Base-by-base conservation (phyloP, 2,329 filamentous ascomycete species). In the Eutypella sp. region DNA sequence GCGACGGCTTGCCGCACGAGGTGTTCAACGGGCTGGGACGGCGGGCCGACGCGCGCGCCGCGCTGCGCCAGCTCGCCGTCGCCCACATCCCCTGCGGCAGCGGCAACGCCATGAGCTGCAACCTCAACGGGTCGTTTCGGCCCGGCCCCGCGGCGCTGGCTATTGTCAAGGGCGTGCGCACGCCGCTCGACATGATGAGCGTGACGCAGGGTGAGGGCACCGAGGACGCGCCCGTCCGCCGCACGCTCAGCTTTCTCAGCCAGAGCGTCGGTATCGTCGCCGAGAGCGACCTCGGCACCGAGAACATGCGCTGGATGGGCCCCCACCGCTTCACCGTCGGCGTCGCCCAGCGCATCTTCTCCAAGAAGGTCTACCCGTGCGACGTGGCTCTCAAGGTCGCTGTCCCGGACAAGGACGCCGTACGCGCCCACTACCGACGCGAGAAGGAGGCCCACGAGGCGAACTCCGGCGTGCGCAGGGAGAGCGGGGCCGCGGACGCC, bases 291-390 rank as follows among this genome's bases (percentile, higher is more conserved):
- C 74, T 99, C 11, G 91, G 81, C 2, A 99, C 93, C 0, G 93
- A 99, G 59, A 73, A 95, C 59, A 69, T 97, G 51, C 84, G 93
- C 37, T 97, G 92, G 91, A 91, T 99, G 85, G 93, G 93, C 16
- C 78, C 79, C 40, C 76, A 82, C 24, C 81, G 93, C 44, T 99
- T 99, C 59, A 90, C 87, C 1, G 85, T 85, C 58, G 93, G 93
- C 6, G 82, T 96, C 50, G 62, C 95, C n/a, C 75, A 84, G 51
- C 81, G 91, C 22, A 73, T 96, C 16, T 71, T 95, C 39, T 77
- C 80, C 45, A 85, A 88, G 62, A 87, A 81, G 25, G 75, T 87
- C 19, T 97, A 96, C 63, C 93, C 93, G 0, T 95, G 89, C 62
- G 90, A 97, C 57, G 72, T 97, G 47, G 87, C 90, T 7, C 74